These are phyloP conservation scores for Termitomyces sp. DNA, from an alignment of 768 basidiomycete species.

Conservation along the genomic window DNA sequence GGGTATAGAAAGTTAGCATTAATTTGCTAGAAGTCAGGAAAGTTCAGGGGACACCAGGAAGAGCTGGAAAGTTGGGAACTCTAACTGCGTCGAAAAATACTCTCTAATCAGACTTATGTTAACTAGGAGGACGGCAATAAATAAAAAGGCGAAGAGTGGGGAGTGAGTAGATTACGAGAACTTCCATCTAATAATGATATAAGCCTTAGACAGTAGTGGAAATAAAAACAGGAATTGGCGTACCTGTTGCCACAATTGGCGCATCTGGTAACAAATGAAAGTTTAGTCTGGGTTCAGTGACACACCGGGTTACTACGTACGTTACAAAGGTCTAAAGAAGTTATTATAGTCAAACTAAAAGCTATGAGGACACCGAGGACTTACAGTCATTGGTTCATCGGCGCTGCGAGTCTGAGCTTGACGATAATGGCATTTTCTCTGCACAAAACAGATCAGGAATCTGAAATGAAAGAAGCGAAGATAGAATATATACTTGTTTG, in stretches of 20 bases:
- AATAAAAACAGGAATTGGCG: background rate
- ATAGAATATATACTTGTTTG: constrained; percentile 60
- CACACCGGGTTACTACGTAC: constrained; percentile 31
- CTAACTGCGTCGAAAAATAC: background rate
- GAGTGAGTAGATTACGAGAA: constrained; percentile 28
- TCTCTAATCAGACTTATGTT: background rate
- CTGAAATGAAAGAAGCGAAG: background rate
- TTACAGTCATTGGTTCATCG: constrained; percentile 97
- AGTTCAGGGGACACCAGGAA: background rate
- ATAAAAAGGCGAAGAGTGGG: background rate
- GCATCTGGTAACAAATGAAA: constrained; percentile 10
- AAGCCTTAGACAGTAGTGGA: background rate
- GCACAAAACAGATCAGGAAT: constrained; percentile 1
- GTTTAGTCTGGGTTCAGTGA: background rate
- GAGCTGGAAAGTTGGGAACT: background rate
- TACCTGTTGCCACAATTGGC: constrained; percentile 29
- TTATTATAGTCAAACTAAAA: background rate
- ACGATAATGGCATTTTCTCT: constrained; percentile 87
- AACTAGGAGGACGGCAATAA: background rate
- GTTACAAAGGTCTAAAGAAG: constrained; percentile 78
- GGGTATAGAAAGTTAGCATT: background rate
- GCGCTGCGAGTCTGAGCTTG: constrained; percentile 97
- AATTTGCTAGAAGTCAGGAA: background rate
- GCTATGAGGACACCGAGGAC: constrained; percentile 21
- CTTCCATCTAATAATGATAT: constrained; percentile 29